Conservation (phyloP, 345 rosid species). For the Citrus trifoliata region DNA sequence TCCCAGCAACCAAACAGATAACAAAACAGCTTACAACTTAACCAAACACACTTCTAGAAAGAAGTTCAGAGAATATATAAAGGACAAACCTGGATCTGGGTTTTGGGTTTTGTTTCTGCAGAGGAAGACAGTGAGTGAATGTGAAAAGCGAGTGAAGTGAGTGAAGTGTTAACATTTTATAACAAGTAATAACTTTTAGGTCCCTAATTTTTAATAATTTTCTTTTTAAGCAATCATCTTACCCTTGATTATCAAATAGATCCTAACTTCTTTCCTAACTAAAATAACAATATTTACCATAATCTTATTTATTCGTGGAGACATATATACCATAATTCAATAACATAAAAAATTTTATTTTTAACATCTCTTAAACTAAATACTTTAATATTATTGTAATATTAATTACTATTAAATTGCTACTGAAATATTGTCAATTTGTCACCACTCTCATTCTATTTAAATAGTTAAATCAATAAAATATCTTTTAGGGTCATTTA, state of each 20-base stretch:
- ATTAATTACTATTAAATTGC: too few relatives aligned
- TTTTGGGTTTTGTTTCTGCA: conserved; percentile 8
- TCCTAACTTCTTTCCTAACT: neutral
- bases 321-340: too few relatives aligned
- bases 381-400: too few relatives aligned
- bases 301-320: too few relatives aligned
- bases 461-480: too few relatives aligned
- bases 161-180: neutral
- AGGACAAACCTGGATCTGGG: conserved; percentile 64
- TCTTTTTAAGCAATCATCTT: too few relatives aligned
- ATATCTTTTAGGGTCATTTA: too few relatives aligned
- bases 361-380: too few relatives aligned
- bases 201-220: neutral
- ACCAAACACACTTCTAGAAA: conserved; percentile 7
- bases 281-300: too few relatives aligned
- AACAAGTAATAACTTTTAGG: neutral
- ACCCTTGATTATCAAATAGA: neutral
- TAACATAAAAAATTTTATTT: too few relatives aligned
- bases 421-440: too few relatives aligned
- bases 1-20: conserved; percentile 16
- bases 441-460: too few relatives aligned
- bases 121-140: conserved; percentile 9
- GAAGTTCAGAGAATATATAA: neutral
- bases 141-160: neutral
- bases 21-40: conserved; percentile 2